Base-by-base conservation (phyloP, 192 early-diverging fungal genomes). In the Coemansia sp. region DNA sequence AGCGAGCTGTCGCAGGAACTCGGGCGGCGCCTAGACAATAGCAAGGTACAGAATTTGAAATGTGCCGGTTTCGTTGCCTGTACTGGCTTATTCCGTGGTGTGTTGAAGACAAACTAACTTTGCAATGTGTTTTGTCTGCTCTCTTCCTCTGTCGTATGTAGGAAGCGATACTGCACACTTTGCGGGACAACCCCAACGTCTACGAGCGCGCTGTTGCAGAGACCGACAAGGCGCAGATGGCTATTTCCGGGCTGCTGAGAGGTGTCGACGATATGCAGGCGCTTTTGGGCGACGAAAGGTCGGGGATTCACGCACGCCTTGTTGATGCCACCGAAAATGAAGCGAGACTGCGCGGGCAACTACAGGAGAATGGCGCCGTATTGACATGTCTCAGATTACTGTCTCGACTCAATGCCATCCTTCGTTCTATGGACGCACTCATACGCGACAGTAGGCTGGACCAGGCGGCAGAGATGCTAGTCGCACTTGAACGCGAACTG, bases 181-280 rank as follows among this genome's bases (percentile, higher is more conserved):
- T 77, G 37, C 10, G 21, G 4, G 62, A 64, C 5, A 69, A 68
- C 21, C 19, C 39, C 57, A 30, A 13, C 13, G 64, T 62, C 19
- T 77, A 69, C 10, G 19, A 32, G 19, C 17, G 50, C 19, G 65
- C 75, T 6, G n/a, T 52, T 4, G 8, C 52, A 3, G 64, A 67
- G 23, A 53, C 32, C 11, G 55, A 26, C n/a, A 64, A 38, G 47
- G 66, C 70, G 8, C 69, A 72, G 16, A 17, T 43, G 23, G 19
- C 65, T 9, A 68, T 69, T 35, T 23, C 62, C 0, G 46, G 55
- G 70, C 58, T 77, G 17, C 70, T 72, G 3, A 55, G 64, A 3
- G 75, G 75, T 21, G 66, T 72, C 3, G 75, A 77, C 21, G 69
- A 68, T 19, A 47, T 77, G 68, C 70, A 77, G 30, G 52, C 52